Conservation (phyloP, 352 stramenopile genomes). For the Phytophthora megakarya region DNA sequence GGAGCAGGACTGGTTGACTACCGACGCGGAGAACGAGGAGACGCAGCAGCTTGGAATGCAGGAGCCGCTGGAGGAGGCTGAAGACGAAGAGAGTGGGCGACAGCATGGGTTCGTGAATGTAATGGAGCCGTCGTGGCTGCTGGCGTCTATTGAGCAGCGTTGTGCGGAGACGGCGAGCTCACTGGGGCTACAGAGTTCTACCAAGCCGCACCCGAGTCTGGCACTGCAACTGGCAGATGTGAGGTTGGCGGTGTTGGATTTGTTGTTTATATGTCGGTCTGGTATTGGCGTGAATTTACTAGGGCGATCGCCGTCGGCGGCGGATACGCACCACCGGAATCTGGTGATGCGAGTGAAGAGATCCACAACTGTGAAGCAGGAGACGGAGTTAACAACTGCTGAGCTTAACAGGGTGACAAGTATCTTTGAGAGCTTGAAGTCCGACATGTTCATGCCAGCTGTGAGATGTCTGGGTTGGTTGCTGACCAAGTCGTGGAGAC, state of each 20-base stretch:
- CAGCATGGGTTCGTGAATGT: slow-evolving; percentile 69
- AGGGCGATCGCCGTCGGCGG: slow-evolving; percentile 45
- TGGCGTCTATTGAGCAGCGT: slow-evolving; percentile 71
- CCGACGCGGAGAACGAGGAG: background rate
- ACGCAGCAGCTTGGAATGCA: background rate
- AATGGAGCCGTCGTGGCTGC: slow-evolving; percentile 74
- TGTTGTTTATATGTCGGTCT: slow-evolving; percentile 68
- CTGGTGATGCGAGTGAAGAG: slow-evolving; percentile 45
- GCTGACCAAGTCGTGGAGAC: slow-evolving; percentile 79
- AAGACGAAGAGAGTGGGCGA: slow-evolving; percentile 6
- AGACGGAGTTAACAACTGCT: slow-evolving; percentile 23
- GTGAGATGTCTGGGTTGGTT: slow-evolving; percentile 79
- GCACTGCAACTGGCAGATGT: slow-evolving; percentile 48
- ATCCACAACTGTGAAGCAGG: background rate
- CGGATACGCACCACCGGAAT: slow-evolving; percentile 47
- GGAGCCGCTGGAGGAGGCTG: slow-evolving; percentile 3
- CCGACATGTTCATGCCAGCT: slow-evolving; percentile 76
- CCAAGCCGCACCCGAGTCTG: slow-evolving; percentile 16
- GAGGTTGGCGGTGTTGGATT: slow-evolving; percentile 61
- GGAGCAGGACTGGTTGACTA: slow-evolving; percentile 19
- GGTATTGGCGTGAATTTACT: slow-evolving; percentile 60
- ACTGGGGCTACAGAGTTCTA: slow-evolving; percentile 28
- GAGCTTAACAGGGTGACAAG: slow-evolving; percentile 45
- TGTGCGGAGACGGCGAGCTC: slow-evolving; percentile 46
- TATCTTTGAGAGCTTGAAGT: slow-evolving; percentile 72